A percentile compares a stretch with the other conserved stretches of the same genome.
These are phyloP conservation scores for Umbelopsis sp. DNA, from an alignment of 371 early-diverging fungal species.

Conservation along the genomic window DNA sequence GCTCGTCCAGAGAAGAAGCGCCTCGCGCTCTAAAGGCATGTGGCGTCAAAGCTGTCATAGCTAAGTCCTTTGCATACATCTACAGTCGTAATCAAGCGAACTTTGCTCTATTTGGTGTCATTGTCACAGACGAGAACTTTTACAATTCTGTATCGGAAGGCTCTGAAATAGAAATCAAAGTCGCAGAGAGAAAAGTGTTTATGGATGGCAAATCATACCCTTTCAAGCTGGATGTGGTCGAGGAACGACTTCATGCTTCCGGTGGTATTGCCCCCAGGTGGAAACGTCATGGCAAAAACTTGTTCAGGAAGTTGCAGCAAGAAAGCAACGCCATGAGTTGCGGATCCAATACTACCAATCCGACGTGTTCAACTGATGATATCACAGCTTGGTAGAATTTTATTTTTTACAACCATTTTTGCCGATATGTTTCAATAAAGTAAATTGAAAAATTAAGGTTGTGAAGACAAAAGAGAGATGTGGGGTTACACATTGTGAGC, in stretches of 20 bases:
- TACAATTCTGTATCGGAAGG: conserved; percentile 73
- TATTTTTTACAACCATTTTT: no score
- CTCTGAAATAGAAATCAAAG: conserved; percentile 62
- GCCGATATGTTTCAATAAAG: no score
- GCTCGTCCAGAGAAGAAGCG: conserved; percentile 79
- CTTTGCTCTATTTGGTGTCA: conserved; percentile 77
- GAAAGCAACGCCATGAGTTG: conserved; percentile 3
- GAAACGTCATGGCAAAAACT: conserved; percentile 66
- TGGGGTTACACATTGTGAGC: no score
- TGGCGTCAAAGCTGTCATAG: conserved; percentile 74
- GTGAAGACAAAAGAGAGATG: no score
- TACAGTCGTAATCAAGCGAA: conserved; percentile 71
- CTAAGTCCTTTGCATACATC: conserved; percentile 70
- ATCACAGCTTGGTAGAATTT: neutral
- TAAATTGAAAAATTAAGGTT: no score
- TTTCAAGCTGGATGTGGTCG: conserved; percentile 67
- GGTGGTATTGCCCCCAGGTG: conserved; percentile 82
- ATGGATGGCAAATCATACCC: conserved; percentile 48
- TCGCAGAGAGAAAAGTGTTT: conserved; percentile 54
- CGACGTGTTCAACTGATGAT: neutral
- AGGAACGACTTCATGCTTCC: conserved; percentile 74
- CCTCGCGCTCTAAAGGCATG: conserved; percentile 75
- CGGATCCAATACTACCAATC: neutral
- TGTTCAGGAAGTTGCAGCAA: conserved; percentile 47
- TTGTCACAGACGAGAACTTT: conserved; percentile 67